Evolutionary conservation across 2,329 filamentous ascomycete genomes (phyloP).

Genomic region (Byssoonygena ceratinophila): DNA sequence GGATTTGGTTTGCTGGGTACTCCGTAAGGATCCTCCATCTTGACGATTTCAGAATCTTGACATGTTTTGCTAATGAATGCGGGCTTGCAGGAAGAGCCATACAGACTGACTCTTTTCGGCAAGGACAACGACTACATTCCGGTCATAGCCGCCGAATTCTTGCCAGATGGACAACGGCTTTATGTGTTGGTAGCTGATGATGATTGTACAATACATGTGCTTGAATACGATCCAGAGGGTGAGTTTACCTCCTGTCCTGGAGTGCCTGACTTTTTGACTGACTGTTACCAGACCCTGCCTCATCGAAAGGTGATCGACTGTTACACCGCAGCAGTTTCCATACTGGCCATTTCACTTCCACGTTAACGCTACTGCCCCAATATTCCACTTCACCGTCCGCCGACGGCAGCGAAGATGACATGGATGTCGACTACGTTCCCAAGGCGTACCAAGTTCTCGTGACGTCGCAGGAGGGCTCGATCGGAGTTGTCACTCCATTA

Average conservation of each 20-base stretch:
- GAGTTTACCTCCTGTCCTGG: constrained; percentile 32
- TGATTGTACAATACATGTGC: constrained; percentile 73
- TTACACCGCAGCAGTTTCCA: constrained; percentile 83
- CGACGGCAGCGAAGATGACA: constrained; percentile 27
- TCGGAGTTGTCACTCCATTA: constrained; percentile 67
- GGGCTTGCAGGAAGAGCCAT: constrained; percentile 71
- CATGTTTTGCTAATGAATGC: neutral
- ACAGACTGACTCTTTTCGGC: constrained; percentile 85
- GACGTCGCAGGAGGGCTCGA: constrained; percentile 62
- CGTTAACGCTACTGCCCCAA: constrained; percentile 64
- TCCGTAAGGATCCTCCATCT: constrained; percentile 45
- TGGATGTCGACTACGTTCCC: constrained; percentile 28
- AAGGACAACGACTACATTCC: constrained; percentile 72
- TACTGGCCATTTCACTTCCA: constrained; percentile 65
- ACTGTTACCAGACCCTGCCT: constrained; percentile 64
- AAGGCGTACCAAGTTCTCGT: constrained; percentile 50
- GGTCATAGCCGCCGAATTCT: constrained; percentile 70
- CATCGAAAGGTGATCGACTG: constrained; percentile 75
- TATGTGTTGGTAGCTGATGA: constrained; percentile 75
- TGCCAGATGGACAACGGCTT: constrained; percentile 74
- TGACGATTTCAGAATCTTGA: neutral
- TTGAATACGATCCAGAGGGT: constrained; percentile 95
- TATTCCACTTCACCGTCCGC: constrained; percentile 38
- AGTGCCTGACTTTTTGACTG: neutral
- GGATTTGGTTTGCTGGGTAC: constrained; percentile 92